Base-by-base conservation (phyloP, 192 early-diverging fungal genomes). In the Phlyctochytrium bullatum region DNA sequence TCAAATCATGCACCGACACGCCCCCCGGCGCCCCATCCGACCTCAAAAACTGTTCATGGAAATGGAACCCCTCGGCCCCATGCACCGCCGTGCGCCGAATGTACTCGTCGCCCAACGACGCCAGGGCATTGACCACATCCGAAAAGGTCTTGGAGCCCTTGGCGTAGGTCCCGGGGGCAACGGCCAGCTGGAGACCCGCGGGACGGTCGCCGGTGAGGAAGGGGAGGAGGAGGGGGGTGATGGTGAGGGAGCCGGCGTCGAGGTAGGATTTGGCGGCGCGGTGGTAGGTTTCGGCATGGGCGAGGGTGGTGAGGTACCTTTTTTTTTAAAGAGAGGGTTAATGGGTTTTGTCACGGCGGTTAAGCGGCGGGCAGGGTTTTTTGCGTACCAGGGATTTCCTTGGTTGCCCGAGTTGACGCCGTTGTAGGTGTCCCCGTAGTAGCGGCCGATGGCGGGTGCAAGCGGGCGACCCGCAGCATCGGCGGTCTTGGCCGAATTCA, bases 371-470 rank as follows among this genome's bases (percentile, higher is more conserved):
- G 50, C 6, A 92, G 78, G 17, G 86, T n/a, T n/a, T n/a, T n/a
- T n/a, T n/a, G n/a, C n/a, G 40, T 47, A 76, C 91, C 91, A 92
- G 2, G 91, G 89, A 61, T 92, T 92, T 23, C 88, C 90, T 35
- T 34, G 4, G 54, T 57, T 57, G 0, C 54, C 40, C n/a, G 2
- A 34, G 36, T 34, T 57, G 31, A 78, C 71, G 30, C 90, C 90
- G 59, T 91, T 70, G 56, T 92, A 92, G n/a, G 76, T 76, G 72
- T 92, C 91, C 66, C 89, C 90, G 1, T 84, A 76, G 60, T 92
- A 92, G 30, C 91, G 66, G 14, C 90, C 91, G 31, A 88, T 76
- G 0, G 85, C 88, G 16, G 75, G 78, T 16, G 80, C 6, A 20
- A 64, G 35, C 3, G 63, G 63, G 20, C n/a, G 63, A 17, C 63